Percentiles rank a stretch among this genome's conserved stretches.
phyloP scores from a whole-genome alignment of 257 asterid species.

The Coffea canephora region DNA sequence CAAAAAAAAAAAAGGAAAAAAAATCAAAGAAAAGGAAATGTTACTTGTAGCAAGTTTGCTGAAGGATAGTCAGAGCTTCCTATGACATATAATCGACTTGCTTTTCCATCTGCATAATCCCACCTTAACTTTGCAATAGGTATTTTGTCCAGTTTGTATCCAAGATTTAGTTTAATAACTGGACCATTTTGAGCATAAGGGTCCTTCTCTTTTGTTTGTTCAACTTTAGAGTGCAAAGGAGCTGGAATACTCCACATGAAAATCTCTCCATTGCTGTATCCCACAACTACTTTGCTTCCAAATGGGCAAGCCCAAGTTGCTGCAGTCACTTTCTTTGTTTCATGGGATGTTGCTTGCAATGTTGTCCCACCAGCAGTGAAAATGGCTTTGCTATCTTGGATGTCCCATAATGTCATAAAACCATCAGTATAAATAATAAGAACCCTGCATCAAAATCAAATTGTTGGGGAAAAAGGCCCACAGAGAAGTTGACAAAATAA shows the following conservation, averaged over 20 bases:
- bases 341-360: constrained; percentile 51
- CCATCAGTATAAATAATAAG: constrained; percentile 70
- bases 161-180: constrained; percentile 73
- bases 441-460: constrained; percentile 47
- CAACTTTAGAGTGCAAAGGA: constrained; percentile 35
- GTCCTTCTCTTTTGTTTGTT: constrained; percentile 38
- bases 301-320: constrained; percentile 81
- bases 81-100: constrained; percentile 71
- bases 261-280: constrained; percentile 87
- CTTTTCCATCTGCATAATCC: constrained; percentile 71
- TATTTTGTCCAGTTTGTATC: constrained; percentile 73
- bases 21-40: background rate
- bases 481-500: background rate
- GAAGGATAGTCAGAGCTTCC: constrained; percentile 60
- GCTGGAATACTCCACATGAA: constrained; percentile 68
- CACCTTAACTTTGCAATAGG: constrained; percentile 75
- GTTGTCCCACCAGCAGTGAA: constrained; percentile 45
- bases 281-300: constrained; percentile 81
- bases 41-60: constrained; percentile 71
- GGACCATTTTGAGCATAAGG: constrained; percentile 46
- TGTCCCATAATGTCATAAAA: constrained; percentile 63
- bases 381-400: constrained; percentile 64
- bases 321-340: constrained; percentile 75
- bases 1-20: background rate
- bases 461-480: background rate